These are phyloP conservation scores for Aphanomyces euteiches DNA, from an alignment of 352 stramenopile species.

Conservation along the genomic window DNA sequence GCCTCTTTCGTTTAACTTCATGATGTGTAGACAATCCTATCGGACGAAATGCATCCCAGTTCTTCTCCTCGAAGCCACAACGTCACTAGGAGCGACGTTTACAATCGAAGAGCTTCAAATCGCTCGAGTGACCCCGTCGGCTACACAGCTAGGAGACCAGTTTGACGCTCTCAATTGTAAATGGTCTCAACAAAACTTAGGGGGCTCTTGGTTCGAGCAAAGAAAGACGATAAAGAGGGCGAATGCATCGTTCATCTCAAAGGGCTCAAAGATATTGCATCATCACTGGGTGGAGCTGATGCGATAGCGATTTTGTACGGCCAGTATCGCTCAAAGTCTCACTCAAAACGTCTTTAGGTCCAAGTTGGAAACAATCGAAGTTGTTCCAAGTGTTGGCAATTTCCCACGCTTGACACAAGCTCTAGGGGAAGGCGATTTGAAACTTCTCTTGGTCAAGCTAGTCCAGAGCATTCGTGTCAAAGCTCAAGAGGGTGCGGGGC, in stretches of 20 bases:
- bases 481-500: conserved; percentile 18
- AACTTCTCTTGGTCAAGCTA: conserved; percentile 54
- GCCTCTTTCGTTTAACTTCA: no score
- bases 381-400: conserved; percentile 45
- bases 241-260: conserved; percentile 38
- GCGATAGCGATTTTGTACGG: conserved; percentile 1
- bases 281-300: conserved; percentile 35
- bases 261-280: conserved; percentile 45
- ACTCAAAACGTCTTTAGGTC: conserved; percentile 41
- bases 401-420: conserved; percentile 61
- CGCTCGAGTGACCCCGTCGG: conserved; percentile 36
- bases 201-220: conserved; percentile 53
- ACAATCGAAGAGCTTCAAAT: conserved; percentile 60
- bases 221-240: conserved; percentile 41
- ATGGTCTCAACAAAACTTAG: conserved; percentile 36
- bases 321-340: no score
- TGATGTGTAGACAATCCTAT: conserved; percentile 23
- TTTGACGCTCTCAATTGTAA: conserved; percentile 29
- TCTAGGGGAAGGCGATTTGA: conserved; percentile 56
- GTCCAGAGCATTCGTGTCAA: conserved; percentile 52
- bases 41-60: conserved; percentile 35
- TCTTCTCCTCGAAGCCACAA: conserved; percentile 61
- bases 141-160: conserved; percentile 43
- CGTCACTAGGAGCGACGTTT: conserved; percentile 54
- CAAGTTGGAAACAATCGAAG: conserved; percentile 63